Evolutionary conservation across 1,284 basidiomycete genomes (phyloP).

Genomic region (Sanghuangporus baumii): DNA sequence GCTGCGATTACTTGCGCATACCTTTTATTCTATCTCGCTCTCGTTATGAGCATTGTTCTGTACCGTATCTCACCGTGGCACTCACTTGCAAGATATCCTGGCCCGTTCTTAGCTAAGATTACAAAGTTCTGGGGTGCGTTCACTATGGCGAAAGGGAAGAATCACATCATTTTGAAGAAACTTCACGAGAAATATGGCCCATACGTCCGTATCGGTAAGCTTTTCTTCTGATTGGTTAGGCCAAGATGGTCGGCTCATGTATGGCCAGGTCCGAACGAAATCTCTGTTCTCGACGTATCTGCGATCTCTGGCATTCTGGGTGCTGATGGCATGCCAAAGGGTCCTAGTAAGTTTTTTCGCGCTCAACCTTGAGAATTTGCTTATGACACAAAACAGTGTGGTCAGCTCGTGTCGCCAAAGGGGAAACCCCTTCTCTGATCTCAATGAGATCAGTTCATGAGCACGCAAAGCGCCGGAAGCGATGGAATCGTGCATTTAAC

Average conservation of each 20-base stretch:
- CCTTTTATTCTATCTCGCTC: conserved; percentile 17
- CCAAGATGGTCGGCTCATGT: neutral
- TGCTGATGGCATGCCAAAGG: conserved; percentile 29
- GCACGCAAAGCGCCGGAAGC: conserved; percentile 34
- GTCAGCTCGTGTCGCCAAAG: neutral
- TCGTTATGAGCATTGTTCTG: conserved; percentile 14
- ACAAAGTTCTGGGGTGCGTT: conserved; percentile 20
- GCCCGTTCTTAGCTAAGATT: conserved; percentile 19
- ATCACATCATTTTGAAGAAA: neutral
- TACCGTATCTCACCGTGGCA: conserved; percentile 25
- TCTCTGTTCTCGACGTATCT: conserved; percentile 28
- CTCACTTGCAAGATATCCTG: conserved; percentile 23
- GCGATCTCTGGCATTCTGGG: conserved; percentile 25
- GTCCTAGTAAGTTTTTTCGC: conserved; percentile 29
- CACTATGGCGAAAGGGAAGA: conserved; percentile 9
- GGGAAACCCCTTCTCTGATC: neutral
- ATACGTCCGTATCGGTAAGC: conserved; percentile 22
- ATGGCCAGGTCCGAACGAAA: conserved; percentile 29
- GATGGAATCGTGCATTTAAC: conserved; percentile 39
- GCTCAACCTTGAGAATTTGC: conserved; percentile 9
- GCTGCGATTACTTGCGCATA: conserved; percentile 17
- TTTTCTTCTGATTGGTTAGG: neutral
- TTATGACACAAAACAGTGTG: conserved; percentile 23
- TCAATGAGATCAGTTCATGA: conserved; percentile 28
- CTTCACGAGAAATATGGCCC: conserved; percentile 20